Evolutionary conservation across 306 rosid genomes (phyloP).

Genomic region (Dryas alaskensis): DNA sequence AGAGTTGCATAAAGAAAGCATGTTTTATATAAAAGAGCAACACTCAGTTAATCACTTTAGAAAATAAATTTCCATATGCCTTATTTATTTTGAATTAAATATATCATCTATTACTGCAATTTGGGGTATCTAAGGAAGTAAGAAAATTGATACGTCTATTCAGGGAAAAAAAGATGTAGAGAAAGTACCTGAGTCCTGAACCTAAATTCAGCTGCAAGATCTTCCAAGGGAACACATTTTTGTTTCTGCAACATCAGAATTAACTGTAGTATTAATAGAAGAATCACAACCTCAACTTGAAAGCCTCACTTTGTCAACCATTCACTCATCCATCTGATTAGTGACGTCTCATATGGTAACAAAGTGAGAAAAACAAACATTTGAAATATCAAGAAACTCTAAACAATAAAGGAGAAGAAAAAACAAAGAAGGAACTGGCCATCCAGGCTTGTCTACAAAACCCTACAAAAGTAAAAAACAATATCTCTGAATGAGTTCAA

Average conservation of each 20-base stretch:
- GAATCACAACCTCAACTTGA: not conserved
- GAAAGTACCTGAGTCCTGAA: slow-evolving; percentile 83
- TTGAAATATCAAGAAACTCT: not conserved
- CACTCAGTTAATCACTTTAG: not conserved
- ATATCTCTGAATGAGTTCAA: slow-evolving; percentile 5
- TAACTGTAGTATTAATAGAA: slow-evolving; percentile 17
- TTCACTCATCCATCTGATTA: not conserved
- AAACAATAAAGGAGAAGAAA: not conserved
- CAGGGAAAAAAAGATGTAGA: not conserved
- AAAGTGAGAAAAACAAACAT: not conserved
- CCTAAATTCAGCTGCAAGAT: slow-evolving; percentile 91
- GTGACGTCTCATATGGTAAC: not conserved
- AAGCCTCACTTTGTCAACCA: slow-evolving; percentile 5
- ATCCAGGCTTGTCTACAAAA: not conserved
- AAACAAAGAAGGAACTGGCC: not conserved
- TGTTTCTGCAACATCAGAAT: slow-evolving; percentile 56
- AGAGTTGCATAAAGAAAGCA: not conserved
- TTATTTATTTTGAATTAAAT: not conserved
- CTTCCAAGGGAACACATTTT: slow-evolving; percentile 92
- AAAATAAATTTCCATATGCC: not conserved
- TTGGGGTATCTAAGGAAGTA: not conserved
- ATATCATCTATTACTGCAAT: not conserved
- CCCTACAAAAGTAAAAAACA: not conserved
- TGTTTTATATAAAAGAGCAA: not conserved
- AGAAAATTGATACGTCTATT: not conserved